Base-by-base conservation (phyloP, 2,329 filamentous ascomycete species). In the Pseudopyricularia javanii region DNA sequence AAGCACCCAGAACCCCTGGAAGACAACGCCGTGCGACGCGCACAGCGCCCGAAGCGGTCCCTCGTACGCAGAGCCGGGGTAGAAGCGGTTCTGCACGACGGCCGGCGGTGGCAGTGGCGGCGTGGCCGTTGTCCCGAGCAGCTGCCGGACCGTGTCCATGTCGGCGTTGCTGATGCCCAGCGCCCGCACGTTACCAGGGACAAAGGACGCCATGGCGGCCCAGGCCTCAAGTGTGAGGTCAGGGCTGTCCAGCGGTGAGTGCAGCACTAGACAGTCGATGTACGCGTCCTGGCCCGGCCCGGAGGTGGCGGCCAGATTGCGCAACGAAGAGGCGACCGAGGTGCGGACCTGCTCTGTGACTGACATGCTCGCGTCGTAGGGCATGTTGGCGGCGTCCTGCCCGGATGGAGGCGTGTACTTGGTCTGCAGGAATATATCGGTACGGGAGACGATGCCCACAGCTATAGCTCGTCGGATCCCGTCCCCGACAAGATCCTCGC, bases 81-180 rank as follows among this genome's bases (percentile, higher is more conserved):
- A 78, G 66, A 93, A 88, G 2, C 85, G 77, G 61, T 93, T 91
- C 68, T 93, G 88, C 5, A 91, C 82, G 2, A 90, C 75, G 1
- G 76, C 71, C 0, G 79, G 80, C 24, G 24, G 33, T 37, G n/a
- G 28, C 22, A 37, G 15, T 26, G 40, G 22, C n/a, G 49, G n/a
- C 12, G 30, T 34, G 0, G 59, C 66, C 3, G 71, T 69, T 17
- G 68, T 60, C 1, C 70, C 61, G 54, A 74, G 72, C 1, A 90
- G 67, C 4, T 68, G 65, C 51, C 74, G 63, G 0, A 93, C 71
- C 2, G 79, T 65, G 0, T 72, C 63, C 2, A 85, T 66, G n/a
- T 73, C 70, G n/a, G 79, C 77, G 65, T 93, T 93, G 52, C 85
- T 89, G 53, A 93, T 83, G 40, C 88, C 88, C 7, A 93, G 71